Evolutionary conservation across 176 grass and related monocot genomes (phyloP).

Genomic region (Metroxylon sagu): DNA sequence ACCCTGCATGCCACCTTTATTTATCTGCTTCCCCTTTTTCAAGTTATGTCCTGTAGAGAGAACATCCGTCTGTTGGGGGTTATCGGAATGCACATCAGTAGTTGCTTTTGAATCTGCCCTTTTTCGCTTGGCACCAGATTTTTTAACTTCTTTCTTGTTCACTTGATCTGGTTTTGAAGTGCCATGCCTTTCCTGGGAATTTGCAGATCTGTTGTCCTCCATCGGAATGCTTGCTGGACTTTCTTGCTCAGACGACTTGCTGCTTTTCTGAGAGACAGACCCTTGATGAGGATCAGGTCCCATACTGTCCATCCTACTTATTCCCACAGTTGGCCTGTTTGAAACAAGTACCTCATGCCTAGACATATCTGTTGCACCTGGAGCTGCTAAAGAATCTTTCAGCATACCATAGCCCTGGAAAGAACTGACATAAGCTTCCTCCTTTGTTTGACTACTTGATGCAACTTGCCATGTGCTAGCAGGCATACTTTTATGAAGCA

Average conservation of each 20-base stretch:
- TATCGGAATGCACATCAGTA: slow-evolving; percentile 50
- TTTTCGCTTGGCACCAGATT: slow-evolving; percentile 68
- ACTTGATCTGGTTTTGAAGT: slow-evolving; percentile 73
- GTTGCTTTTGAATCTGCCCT: slow-evolving; percentile 59
- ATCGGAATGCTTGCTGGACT: slow-evolving; percentile 63
- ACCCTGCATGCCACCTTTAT: slow-evolving; percentile 45
- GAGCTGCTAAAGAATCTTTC: slow-evolving; percentile 24
- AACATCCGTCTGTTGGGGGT: slow-evolving; percentile 63
- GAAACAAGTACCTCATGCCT: slow-evolving; percentile 34
- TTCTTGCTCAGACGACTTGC: slow-evolving; percentile 57
- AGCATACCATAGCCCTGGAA: slow-evolving; percentile 15
- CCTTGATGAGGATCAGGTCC: slow-evolving; percentile 57
- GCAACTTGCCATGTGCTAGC: slow-evolving; percentile 59
- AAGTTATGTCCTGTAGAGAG: slow-evolving; percentile 43
- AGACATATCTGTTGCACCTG: slow-evolving; percentile 42
- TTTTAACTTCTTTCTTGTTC: slow-evolving; percentile 44
- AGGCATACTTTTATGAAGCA: slow-evolving; percentile 40
- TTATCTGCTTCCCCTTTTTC: slow-evolving; percentile 63
- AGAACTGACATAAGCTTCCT: slow-evolving; percentile 21
- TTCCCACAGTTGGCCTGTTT: slow-evolving; percentile 25
- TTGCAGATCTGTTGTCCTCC: slow-evolving; percentile 84
- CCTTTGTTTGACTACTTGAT: slow-evolving; percentile 44
- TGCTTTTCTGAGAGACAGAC: slow-evolving; percentile 61
- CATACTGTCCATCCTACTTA: slow-evolving; percentile 39
- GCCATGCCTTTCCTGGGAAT: slow-evolving; percentile 62